phyloP scores from a whole-genome alignment of 2,329 filamentous ascomycete genomes.

The Mollisiaceae sp. region DNA sequence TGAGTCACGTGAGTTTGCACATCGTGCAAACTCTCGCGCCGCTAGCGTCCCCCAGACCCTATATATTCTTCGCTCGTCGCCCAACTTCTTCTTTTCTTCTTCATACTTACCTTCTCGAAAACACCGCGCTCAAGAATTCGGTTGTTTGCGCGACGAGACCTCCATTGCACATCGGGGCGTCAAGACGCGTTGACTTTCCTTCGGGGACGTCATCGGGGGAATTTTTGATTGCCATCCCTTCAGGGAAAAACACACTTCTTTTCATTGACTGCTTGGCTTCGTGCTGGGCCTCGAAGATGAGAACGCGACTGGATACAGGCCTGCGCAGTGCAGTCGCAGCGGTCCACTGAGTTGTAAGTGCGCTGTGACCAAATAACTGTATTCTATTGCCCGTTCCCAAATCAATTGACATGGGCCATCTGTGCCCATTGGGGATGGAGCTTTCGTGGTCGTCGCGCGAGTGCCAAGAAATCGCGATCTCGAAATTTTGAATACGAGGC shows the following conservation, averaged over 20 bases:
- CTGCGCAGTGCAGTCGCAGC: background rate
- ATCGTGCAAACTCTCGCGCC: background rate
- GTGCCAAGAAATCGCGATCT: background rate
- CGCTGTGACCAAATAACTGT: background rate
- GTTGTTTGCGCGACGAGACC: conserved; percentile 47
- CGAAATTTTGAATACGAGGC: conserved; percentile 1
- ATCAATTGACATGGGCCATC: too few relatives aligned
- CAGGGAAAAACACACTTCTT: conserved; percentile 19
- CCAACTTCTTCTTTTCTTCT: conserved; percentile 11
- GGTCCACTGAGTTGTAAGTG: background rate
- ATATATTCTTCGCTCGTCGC: conserved; percentile 9
- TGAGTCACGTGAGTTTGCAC: background rate
- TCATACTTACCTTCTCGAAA: conserved; percentile 48
- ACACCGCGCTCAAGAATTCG: conserved; percentile 40
- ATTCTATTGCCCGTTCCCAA: background rate
- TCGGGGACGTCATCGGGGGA: conserved; percentile 54
- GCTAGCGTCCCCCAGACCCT: background rate
- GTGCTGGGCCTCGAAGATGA: conserved; percentile 33
- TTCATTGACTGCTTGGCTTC: conserved; percentile 34
- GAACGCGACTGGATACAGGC: background rate
- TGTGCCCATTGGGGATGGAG: too few relatives aligned
- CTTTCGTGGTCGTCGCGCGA: background rate
- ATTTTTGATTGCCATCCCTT: conserved; percentile 52
- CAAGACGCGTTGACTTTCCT: conserved; percentile 45
- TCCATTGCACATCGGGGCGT: conserved; percentile 64